Evolutionary conservation across 1,284 basidiomycete species (phyloP).

Genomic region (Fereydounia khargensis): DNA sequence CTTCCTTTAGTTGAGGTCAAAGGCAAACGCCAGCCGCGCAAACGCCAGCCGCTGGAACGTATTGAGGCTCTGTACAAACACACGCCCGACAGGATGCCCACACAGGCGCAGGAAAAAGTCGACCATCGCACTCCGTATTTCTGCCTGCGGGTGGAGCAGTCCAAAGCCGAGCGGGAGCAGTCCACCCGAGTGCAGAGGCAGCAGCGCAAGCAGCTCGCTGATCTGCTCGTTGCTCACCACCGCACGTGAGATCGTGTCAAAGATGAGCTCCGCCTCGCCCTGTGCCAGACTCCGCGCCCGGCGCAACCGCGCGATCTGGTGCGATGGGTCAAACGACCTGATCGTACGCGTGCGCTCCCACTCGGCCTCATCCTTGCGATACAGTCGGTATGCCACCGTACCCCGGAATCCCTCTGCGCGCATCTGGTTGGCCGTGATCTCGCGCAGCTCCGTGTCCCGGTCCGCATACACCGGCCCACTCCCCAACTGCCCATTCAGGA

Average conservation of each 20-base stretch:
- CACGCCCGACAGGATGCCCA: slow-evolving; percentile 66
- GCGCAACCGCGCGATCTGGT: slow-evolving; percentile 71
- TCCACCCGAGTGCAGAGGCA: slow-evolving; percentile 78
- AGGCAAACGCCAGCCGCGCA: slow-evolving; percentile 45
- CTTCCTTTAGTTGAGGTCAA: too few relatives aligned
- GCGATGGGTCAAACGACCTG: slow-evolving; percentile 68
- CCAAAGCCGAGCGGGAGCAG: slow-evolving; percentile 81
- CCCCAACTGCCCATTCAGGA: slow-evolving; percentile 63
- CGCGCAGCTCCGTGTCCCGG: slow-evolving; percentile 64
- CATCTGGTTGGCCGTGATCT: slow-evolving; percentile 68
- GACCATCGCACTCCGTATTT: slow-evolving; percentile 73
- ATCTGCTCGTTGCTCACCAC: slow-evolving; percentile 73
- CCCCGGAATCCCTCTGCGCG: slow-evolving; percentile 77
- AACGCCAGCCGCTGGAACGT: slow-evolving; percentile 82
- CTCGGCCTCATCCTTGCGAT: slow-evolving; percentile 38
- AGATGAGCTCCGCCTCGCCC: slow-evolving; percentile 72
- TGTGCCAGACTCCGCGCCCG: slow-evolving; percentile 66
- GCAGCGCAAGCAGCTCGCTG: slow-evolving; percentile 75
- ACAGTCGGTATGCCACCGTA: slow-evolving; percentile 69
- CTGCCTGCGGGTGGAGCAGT: slow-evolving; percentile 78
- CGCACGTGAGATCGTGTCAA: slow-evolving; percentile 65
- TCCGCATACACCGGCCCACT: slow-evolving; percentile 71
- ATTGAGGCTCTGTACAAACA: slow-evolving; percentile 80
- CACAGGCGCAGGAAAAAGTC: slow-evolving; percentile 59
- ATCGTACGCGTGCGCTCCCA: slow-evolving; percentile 66